Evolutionary conservation across 1,139 yeast species (phyloP).

Genomic region (Sugiyamaella castrensis): DNA sequence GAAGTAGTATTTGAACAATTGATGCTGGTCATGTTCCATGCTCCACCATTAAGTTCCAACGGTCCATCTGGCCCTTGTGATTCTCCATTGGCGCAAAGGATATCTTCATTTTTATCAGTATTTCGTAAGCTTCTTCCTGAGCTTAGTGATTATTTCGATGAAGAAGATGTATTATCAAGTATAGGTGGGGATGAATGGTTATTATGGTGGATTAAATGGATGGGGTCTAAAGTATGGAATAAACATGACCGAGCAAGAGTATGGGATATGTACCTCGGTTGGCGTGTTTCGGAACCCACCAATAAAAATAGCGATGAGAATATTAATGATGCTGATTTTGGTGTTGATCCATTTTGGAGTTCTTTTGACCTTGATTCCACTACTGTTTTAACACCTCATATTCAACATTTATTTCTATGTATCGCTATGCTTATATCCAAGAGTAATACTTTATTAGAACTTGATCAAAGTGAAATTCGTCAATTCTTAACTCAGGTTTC

Average conservation of each 20-base stretch:
- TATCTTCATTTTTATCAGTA: conserved; percentile 67
- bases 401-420: conserved; percentile 72
- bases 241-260: conserved; percentile 77
- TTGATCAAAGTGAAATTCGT: conserved; percentile 85
- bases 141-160: conserved; percentile 69
- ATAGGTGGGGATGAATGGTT: conserved; percentile 80
- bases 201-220: conserved; percentile 91
- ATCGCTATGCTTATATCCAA: conserved; percentile 78
- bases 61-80: conserved; percentile 34
- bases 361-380: conserved; percentile 27
- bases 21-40: conserved; percentile 69
- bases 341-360: conserved; percentile 38
- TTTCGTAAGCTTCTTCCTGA: conserved; percentile 70
- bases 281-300: conserved; percentile 44
- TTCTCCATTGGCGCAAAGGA: conserved; percentile 54
- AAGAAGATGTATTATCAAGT: conserved; percentile 70
- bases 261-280: conserved; percentile 85
- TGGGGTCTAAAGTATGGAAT: conserved; percentile 88
- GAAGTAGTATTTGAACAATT: conserved; percentile 62
- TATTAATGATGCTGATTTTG: conserved; percentile 33
- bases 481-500: conserved; percentile 65
- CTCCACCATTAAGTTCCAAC: conserved; percentile 45
- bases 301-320: conserved; percentile 20
- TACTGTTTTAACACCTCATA: conserved; percentile 68
- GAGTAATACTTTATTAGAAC: conserved; percentile 72